Percentiles rank a stretch among this genome's conserved stretches.
phyloP scores from a whole-genome alignment of 805 yeast genomes.

The Cyberlindnera subsufficiens region DNA sequence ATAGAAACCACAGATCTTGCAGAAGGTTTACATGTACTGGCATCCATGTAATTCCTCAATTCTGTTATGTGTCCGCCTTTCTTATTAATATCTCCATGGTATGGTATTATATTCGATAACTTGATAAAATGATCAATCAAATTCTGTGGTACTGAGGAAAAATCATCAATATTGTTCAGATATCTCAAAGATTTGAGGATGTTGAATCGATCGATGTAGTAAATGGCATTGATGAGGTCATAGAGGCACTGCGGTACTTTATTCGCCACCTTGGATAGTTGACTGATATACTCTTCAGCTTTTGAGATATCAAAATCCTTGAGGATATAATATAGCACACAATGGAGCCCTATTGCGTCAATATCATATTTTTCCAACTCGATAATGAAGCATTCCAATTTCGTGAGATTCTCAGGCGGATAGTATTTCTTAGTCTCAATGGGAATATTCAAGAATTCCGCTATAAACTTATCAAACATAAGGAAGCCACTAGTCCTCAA shows the following conservation, averaged over 20 bases:
- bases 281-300: constrained; percentile 15
- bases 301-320: constrained; percentile 18
- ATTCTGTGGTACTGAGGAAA: constrained; percentile 1
- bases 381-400: constrained; percentile 11
- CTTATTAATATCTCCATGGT: constrained; percentile 9
- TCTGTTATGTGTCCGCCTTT: constrained; percentile 5
- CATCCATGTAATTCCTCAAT: constrained; percentile 5
- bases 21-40: constrained; percentile 11
- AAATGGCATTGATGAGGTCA: constrained; percentile 19
- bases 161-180: constrained; percentile 9
- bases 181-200: constrained; percentile 11
- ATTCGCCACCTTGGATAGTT: neutral
- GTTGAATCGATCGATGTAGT: constrained; percentile 22
- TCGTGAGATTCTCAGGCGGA: constrained; percentile 21
- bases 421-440: constrained; percentile 12
- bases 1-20: constrained; percentile 19
- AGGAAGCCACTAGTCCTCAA: constrained; percentile 4
- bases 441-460: constrained; percentile 10
- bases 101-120: constrained; percentile 21
- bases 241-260: constrained; percentile 7
- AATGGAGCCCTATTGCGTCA: constrained; percentile 6
- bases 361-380: constrained; percentile 7
- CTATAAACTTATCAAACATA: constrained; percentile 16
- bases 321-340: constrained; percentile 19
- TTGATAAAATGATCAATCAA: constrained; percentile 18